Percentiles rank a stretch among this genome's conserved stretches.
Conservation (phyloP, 2,329 filamentous ascomycete species). For the Penicillium fuscoglaucum region DNA sequence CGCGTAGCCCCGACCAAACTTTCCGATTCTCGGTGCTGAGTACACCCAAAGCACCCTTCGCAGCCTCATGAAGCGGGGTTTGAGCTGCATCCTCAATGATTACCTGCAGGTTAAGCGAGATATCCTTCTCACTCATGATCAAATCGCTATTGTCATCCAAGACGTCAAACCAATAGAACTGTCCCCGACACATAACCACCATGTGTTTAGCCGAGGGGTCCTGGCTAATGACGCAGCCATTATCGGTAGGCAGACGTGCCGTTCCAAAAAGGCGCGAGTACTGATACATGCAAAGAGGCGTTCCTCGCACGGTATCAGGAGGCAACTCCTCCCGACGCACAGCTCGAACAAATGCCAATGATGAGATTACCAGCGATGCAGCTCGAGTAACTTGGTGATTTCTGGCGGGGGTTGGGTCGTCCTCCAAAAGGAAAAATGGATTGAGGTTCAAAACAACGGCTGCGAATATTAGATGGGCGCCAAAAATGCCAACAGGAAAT, state of each 20-base stretch:
- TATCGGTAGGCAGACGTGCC: constrained; percentile 86
- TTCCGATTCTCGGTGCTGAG: constrained; percentile 96
- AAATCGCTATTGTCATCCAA: constrained; percentile 90
- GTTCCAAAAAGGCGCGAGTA: constrained; percentile 95
- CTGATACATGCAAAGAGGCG: constrained; percentile 95
- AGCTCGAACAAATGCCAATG: constrained; percentile 87
- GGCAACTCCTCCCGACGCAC: constrained; percentile 90
- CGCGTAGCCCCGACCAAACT: constrained; percentile 87
- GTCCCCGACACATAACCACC: constrained; percentile 88
- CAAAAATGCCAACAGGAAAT: not conserved
- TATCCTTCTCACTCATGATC: constrained; percentile 95
- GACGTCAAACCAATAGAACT: constrained; percentile 99
- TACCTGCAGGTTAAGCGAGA: constrained; percentile 85
- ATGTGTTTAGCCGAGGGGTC: constrained; percentile 91
- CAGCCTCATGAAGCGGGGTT: constrained; percentile 87
- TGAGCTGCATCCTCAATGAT: constrained; percentile 89
- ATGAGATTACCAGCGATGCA: constrained; percentile 85
- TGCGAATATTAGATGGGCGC: constrained; percentile 24
- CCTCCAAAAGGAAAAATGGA: constrained; percentile 94
- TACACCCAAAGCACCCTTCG: constrained; percentile 91
- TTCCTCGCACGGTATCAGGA: constrained; percentile 80
- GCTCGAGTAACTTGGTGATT: constrained; percentile 96
- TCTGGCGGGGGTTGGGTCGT: constrained; percentile 92
- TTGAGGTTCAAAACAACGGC: constrained; percentile 95
- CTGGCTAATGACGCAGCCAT: constrained; percentile 94